Base-by-base conservation (phyloP, 1,139 yeast genomes). In the Yamadazyma atmosphaerica region DNA sequence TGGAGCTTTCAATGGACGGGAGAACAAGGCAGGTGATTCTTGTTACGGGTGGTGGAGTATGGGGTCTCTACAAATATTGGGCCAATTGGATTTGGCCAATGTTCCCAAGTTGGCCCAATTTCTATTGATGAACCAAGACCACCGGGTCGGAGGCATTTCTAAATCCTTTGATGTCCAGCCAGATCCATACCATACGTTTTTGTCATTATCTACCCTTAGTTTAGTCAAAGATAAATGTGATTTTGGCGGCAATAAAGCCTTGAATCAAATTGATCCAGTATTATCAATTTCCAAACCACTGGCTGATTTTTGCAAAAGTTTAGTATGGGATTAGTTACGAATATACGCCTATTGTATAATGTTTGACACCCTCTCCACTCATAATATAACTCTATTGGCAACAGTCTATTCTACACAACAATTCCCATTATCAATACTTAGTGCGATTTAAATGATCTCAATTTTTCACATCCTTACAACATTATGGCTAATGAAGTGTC, bases 1-100 rank as follows among this genome's bases (percentile, higher is more conserved):
- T 23, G 97, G 97, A 1, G 95, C 95, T 0, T 84, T 88, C 57
- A 88, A 89, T 58, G 98, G 98, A 0, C 69, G 98, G 36, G 80
- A 79, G 18, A 88, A 89, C 56, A 92, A 92, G 57, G 76, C 74
- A 37, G 84, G 86, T 3, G 98, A 92, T 58, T 86, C 96, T 0
- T 92, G 98, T 63, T 92, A 92, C 59, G 78, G 87, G 7, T 92
- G 90, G 74, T 92, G 98, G 98, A 77, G 81, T 35, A 59, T 81
- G 8, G 94, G 79, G 1, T 69, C 88, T 8, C 63, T 89, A 42
- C 56, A 57, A 2, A 45, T 83, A 34, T 58, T 82, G 24, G 55
- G 52, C 13, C 36, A 49, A 25, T 50, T 55, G 39, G 43, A 50
- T 0, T 55, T 79, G 13, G 52, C 77, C 1, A 71, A 82, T 40